Percentiles rank a stretch among this genome's conserved stretches.
phyloP scores from a whole-genome alignment of 139 green algal species.

The Closterium sp. region DNA sequence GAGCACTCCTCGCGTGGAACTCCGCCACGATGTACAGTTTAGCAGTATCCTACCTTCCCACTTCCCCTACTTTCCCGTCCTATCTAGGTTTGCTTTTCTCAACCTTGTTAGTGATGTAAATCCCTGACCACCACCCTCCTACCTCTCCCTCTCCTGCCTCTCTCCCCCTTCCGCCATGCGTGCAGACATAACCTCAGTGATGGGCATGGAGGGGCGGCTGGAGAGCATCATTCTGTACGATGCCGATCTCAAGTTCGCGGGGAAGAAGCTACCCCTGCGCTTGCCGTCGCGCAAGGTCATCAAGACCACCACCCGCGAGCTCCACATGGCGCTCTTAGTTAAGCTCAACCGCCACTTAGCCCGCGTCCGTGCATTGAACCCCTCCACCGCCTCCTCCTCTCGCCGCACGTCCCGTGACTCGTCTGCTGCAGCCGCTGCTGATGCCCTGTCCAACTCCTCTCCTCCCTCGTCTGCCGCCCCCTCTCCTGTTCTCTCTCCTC shows the following conservation, averaged over 20 bases:
- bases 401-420: neutral
- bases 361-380: neutral
- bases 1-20: no score
- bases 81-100: no score
- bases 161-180: neutral
- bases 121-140: neutral
- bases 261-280: conserved; percentile 7
- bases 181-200: conserved; percentile 38
- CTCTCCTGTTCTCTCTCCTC: neutral
- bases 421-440: neutral
- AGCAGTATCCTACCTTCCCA: no score
- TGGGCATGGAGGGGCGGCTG: conserved; percentile 35
- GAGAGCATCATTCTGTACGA: conserved; percentile 40
- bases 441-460: neutral
- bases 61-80: no score
- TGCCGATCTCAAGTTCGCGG: neutral
- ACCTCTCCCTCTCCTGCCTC: neutral
- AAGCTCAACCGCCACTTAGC: conserved; percentile 36
- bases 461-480: neutral
- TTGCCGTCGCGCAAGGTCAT: conserved; percentile 3
- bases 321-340: conserved; percentile 44
- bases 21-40: no score
- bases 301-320: conserved; percentile 30
- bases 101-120: no score
- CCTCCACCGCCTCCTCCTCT: neutral